phyloP scores from a whole-genome alignment of 2,329 filamentous ascomycete genomes.

The Pestalotiopsis fici region DNA sequence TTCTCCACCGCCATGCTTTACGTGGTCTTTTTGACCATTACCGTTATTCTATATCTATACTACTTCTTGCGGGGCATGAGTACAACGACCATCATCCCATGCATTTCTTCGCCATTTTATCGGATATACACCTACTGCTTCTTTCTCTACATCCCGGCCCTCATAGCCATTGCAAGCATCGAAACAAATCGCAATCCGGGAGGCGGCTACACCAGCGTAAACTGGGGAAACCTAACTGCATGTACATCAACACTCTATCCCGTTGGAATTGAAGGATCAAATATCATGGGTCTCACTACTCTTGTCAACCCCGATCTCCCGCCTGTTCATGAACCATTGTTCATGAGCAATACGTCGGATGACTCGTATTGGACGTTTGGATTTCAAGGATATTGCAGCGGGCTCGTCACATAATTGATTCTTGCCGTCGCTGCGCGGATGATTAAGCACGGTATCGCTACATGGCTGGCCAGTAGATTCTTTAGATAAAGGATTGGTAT shows the following conservation, averaged over 20 bases:
- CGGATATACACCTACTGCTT: constrained; percentile 17
- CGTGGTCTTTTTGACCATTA: constrained; percentile 15
- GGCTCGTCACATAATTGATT: no score
- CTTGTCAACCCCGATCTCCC: no score
- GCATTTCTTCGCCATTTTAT: constrained; percentile 22
- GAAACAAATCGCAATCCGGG: background rate
- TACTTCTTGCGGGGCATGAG: constrained; percentile 18
- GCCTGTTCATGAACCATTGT: no score
- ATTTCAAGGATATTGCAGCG: no score
- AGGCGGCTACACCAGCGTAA: background rate
- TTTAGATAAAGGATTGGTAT: no score
- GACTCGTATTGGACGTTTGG: no score
- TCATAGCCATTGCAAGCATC: background rate
- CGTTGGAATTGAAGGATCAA: background rate
- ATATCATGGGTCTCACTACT: background rate
- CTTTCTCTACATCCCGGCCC: background rate
- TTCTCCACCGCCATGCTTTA: constrained; percentile 17
- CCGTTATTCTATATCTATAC: constrained; percentile 10
- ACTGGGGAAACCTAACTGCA: background rate
- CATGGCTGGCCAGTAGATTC: no score
- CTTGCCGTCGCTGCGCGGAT: no score
- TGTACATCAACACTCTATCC: background rate
- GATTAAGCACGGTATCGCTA: no score
- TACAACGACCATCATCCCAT: constrained; percentile 23
- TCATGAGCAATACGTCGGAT: no score